These are phyloP conservation scores for Brassica cretica DNA, from an alignment of 345 rosid species.

Conservation along the genomic window DNA sequence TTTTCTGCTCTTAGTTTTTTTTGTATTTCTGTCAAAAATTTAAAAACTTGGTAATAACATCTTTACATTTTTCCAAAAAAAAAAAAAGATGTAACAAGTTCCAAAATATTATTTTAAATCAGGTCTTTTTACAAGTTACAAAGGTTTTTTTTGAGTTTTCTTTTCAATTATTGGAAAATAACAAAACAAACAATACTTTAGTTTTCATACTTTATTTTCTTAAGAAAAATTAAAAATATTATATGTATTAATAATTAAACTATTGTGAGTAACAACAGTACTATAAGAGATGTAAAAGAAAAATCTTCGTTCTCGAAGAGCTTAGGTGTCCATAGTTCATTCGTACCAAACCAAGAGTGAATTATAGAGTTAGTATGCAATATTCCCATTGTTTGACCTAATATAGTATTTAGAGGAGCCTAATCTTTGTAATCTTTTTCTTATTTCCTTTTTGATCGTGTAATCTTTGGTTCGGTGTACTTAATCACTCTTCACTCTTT, in stretches of 20 bases:
- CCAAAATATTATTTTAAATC: not conserved
- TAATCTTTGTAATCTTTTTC: constrained; percentile 30
- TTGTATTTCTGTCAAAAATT: no score
- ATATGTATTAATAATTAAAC: not conserved
- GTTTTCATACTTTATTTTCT: not conserved
- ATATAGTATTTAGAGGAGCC: constrained; percentile 35
- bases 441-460: constrained; percentile 24
- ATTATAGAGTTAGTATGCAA: constrained; percentile 9
- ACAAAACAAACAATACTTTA: not conserved
- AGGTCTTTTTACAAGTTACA: not conserved
- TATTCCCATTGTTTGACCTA: constrained; percentile 33
- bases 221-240: no score
- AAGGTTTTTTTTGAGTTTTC: not conserved
- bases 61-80: no score
- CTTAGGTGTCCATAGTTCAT: constrained; percentile 18
- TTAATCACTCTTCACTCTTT: constrained; percentile 35
- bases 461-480: constrained; percentile 4
- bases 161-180: not conserved
- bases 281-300: not conserved
- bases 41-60: no score
- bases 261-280: not conserved
- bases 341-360: constrained; percentile 9
- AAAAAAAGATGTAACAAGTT: not conserved
- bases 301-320: constrained; percentile 19
- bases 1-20: no score